These are phyloP conservation scores for Crithidia expoeki DNA, from an alignment of 208 protist species.

Conservation along the genomic window DNA sequence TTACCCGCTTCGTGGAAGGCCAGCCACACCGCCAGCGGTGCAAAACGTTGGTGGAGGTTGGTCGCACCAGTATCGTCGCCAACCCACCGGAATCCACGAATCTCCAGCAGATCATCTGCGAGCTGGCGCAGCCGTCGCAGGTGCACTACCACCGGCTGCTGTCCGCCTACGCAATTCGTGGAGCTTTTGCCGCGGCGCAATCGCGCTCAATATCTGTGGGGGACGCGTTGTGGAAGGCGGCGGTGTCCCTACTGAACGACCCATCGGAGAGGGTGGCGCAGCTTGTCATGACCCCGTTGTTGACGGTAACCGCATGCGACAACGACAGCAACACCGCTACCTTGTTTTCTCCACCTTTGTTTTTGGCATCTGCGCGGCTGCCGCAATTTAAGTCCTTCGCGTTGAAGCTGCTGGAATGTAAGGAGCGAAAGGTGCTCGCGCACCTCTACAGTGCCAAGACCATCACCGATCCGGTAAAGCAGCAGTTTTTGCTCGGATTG, in stretches of 20 bases:
- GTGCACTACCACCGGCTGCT: constrained; percentile 29
- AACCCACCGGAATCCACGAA: not conserved
- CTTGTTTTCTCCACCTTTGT: constrained; percentile 1
- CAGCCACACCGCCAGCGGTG: constrained; percentile 19
- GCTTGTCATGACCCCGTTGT: constrained; percentile 18
- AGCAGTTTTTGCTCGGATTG: constrained; percentile 14
- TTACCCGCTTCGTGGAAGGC: not conserved
- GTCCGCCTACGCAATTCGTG: constrained; percentile 30
- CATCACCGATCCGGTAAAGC: constrained; percentile 1
- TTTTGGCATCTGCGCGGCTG: not conserved
- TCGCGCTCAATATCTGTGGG: not conserved
- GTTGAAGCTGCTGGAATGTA: not conserved
- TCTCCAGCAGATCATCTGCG: constrained; percentile 4
- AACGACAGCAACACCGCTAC: not conserved
- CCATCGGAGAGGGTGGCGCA: constrained; percentile 4
- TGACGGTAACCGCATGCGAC: not conserved
- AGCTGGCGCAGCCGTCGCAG: constrained; percentile 12
- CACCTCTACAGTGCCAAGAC: constrained; percentile 11
- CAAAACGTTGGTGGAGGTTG: constrained; percentile 15
- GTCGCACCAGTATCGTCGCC: constrained; percentile 9
- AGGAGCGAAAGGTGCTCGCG: not conserved
- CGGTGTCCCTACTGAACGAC: constrained; percentile 15
- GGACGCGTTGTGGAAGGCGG: not conserved
- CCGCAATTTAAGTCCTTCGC: constrained; percentile 20
- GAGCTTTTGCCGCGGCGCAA: constrained; percentile 6